A percentile compares a stretch with the other conserved stretches of the same genome.
phyloP scores from a whole-genome alignment of 148 eudicot species.

The Tetragonia tetragonoides region DNA sequence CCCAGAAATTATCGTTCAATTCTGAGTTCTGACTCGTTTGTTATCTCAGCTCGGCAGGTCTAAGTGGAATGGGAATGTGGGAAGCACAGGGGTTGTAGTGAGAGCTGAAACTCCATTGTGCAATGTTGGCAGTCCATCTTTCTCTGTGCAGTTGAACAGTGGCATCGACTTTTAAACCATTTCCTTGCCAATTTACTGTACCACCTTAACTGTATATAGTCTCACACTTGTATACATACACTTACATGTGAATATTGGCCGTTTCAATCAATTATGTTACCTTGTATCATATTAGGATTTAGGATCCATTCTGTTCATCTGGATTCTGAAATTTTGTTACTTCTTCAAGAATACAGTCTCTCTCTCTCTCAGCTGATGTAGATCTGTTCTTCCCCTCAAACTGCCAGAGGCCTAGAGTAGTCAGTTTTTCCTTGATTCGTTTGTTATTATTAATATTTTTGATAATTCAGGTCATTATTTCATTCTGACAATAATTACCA shows the following conservation, averaged over 20 bases:
- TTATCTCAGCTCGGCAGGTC: constrained; percentile 83
- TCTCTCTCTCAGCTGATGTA: no score
- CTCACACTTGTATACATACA: constrained; percentile 22
- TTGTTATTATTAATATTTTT: no score
- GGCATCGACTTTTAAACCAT: constrained; percentile 74
- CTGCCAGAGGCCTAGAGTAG: no score
- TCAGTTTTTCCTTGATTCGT: no score
- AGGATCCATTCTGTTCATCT: constrained; percentile 26
- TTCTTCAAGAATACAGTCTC: not conserved
- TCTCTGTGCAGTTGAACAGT: constrained; percentile 85
- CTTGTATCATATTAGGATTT: constrained; percentile 12
- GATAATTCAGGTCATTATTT: no score
- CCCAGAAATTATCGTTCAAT: not conserved
- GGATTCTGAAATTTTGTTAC: constrained; percentile 35
- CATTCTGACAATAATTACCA: no score
- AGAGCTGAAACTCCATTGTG: constrained; percentile 82
- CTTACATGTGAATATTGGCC: constrained; percentile 24
- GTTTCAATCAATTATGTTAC: constrained; percentile 1
- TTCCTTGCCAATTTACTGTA: not conserved
- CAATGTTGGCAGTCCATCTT: constrained; percentile 59
- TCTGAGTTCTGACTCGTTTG: not conserved
- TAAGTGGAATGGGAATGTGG: constrained; percentile 94
- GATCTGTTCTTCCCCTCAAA: no score
- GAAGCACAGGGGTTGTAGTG: constrained; percentile 74
- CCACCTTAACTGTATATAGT: constrained; percentile 34